Base-by-base conservation (phyloP, 2,329 filamentous ascomycete species). In the Aspergillus brunneoviolaceus region DNA sequence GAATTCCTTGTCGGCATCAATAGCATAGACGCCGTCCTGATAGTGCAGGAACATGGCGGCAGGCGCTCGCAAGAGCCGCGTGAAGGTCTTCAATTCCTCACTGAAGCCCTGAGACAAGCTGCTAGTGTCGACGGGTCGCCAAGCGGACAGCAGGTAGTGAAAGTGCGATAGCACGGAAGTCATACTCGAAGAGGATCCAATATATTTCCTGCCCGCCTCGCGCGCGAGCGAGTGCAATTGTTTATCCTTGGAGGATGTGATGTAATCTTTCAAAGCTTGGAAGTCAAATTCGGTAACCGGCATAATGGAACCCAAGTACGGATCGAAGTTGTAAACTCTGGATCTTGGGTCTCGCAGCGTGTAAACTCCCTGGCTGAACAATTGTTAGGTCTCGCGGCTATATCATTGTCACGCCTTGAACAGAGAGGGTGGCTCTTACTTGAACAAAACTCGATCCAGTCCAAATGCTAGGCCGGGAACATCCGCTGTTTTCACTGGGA, bases 121-220 rank as follows among this genome's bases (percentile, higher is more conserved):
- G 0, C 77, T 74, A 16, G 86, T 78, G 61, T 91, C 89, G 61
- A 96, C 81, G 2, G 81, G 79, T 56, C 96, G 87, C 89, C 92
- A 98, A 6, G 84, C 79, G 0, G 94, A 98, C 10, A 99, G 82
- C 3, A 99, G 84, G 70, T 87, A 98, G 74, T 99, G 95, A 71
- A 99, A 96, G 69, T 99, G 96, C 2, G 89, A 85, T 49, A 99
- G 81, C 54, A 90, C 87, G 2, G 88, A 82, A 1, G 94, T 96
- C 92, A 97, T 96, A 77, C 94, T 98, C 1, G 95, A 99, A 0
- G 95, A 98, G 12, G 95, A 99, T 10, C 95, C 95, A 11, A 92
- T 89, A 72, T 96, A 99, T 71, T 90, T 96, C 73, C 88, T 92
- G 12, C 82, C 78, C 61, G 90, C 77, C 57, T 86, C 76, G 53